Evolutionary conservation across 306 rosid genomes (phyloP).

Genomic region (Cicer pinnatifidum): DNA sequence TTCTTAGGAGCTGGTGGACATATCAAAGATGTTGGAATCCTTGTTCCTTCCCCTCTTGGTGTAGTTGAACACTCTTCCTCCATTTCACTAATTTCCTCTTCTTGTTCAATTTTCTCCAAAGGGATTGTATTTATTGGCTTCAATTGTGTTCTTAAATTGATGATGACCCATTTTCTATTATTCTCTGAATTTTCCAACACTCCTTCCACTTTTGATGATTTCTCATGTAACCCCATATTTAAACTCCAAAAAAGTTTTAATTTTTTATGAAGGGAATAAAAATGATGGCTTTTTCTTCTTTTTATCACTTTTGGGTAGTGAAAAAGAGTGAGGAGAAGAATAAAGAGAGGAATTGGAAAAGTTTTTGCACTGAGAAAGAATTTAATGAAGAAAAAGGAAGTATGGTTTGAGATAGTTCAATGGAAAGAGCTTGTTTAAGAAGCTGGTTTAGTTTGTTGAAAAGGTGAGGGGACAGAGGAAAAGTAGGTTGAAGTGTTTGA

Average conservation of each 20-base stretch:
- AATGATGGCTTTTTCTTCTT: background rate
- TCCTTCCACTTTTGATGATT: conserved; percentile 48
- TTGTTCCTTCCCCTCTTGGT: conserved; percentile 73
- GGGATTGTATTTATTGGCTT: conserved; percentile 63
- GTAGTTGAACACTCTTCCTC: conserved; percentile 63
- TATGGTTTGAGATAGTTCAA: conserved; percentile 28
- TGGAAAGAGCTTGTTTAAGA: conserved; percentile 40
- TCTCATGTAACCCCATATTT: conserved; percentile 71
- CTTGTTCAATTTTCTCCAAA: conserved; percentile 35
- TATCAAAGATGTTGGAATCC: conserved; percentile 54
- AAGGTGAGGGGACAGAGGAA: conserved; percentile 44
- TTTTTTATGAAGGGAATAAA: conserved; percentile 41
- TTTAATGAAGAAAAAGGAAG: conserved; percentile 10
- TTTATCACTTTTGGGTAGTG: conserved; percentile 53
- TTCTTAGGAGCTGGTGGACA: conserved; percentile 95
- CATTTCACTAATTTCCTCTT: conserved; percentile 17
- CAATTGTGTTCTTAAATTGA: conserved; percentile 61
- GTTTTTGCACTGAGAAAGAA: conserved; percentile 44
- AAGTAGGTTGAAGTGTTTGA: conserved; percentile 27
- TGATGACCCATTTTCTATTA: conserved; percentile 64
- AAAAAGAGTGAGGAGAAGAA: conserved; percentile 45
- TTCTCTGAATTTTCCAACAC: conserved; percentile 53
- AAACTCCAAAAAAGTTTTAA: conserved; percentile 16
- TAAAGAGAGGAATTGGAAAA: conserved; percentile 42
- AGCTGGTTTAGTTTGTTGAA: conserved; percentile 32